Evolutionary conservation across 164 flowering plant species (phyloP).

Genomic region (Dillenia suffruticosa): DNA sequence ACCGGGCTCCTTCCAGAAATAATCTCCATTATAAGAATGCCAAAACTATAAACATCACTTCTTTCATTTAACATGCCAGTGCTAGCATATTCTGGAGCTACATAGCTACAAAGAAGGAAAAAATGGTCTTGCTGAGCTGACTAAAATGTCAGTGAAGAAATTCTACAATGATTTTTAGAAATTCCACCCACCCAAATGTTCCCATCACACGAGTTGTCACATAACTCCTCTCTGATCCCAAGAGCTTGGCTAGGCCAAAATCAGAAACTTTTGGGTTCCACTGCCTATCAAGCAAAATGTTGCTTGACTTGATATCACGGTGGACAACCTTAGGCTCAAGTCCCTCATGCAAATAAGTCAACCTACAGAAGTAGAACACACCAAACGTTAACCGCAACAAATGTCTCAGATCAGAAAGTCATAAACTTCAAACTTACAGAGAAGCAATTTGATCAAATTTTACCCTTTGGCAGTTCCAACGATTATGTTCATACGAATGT

Average conservation of each 20-base stretch:
- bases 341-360: slow-evolving; percentile 82
- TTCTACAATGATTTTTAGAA: not conserved
- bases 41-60: slow-evolving; percentile 88
- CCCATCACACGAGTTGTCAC: slow-evolving; percentile 95
- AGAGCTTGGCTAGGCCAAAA: slow-evolving; percentile 84
- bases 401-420: too few species aligned
- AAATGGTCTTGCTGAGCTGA: not conserved
- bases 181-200: slow-evolving; percentile 67
- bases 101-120: slow-evolving; percentile 52
- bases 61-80: slow-evolving; percentile 90
- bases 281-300: slow-evolving; percentile 73
- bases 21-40: slow-evolving; percentile 85
- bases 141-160: not conserved
- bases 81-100: slow-evolving; percentile 90
- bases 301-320: slow-evolving; percentile 86
- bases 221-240: slow-evolving; percentile 76
- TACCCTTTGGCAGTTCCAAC: slow-evolving; percentile 93
- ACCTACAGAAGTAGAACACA: slow-evolving; percentile 24
- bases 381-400: too few species aligned
- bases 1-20: slow-evolving; percentile 87
- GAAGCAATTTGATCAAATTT: not conserved
- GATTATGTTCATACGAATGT: slow-evolving; percentile 64
- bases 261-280: slow-evolving; percentile 89
- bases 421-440: too few species aligned
- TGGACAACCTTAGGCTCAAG: slow-evolving; percentile 94